A percentile compares a stretch with the other conserved stretches of the same genome.
Evolutionary conservation across 805 yeast genomes (phyloP).

Genomic region (Suhomyces sp.): DNA sequence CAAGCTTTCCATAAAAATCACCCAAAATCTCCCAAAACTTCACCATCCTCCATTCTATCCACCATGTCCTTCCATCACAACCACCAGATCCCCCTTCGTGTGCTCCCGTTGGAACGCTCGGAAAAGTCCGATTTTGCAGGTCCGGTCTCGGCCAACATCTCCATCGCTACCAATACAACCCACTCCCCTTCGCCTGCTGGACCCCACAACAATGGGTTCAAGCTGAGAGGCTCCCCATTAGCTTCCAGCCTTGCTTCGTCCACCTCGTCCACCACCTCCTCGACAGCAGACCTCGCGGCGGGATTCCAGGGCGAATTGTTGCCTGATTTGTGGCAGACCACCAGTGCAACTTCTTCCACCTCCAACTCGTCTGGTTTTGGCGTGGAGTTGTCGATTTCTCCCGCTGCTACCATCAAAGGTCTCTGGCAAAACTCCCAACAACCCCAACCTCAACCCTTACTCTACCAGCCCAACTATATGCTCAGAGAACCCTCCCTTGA

Average conservation of each 20-base stretch:
- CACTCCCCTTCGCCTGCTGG: neutral
- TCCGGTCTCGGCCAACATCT: constrained; percentile 2
- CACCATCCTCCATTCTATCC: no score
- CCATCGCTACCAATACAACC: neutral
- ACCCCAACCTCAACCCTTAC: constrained; percentile 11
- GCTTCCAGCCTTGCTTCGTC: constrained; percentile 7
- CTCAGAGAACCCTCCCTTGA: constrained; percentile 1
- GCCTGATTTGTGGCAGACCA: constrained; percentile 36
- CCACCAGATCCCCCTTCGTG: constrained; percentile 9
- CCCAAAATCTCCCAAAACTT: no score
- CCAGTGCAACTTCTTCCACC: constrained; percentile 8
- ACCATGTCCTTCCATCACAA: constrained; percentile 4
- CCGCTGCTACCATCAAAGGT: constrained; percentile 12
- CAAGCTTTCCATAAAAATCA: no score
- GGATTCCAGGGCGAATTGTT: constrained; percentile 27
- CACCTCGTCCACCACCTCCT: constrained; percentile 11
- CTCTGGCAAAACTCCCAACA: constrained; percentile 3
- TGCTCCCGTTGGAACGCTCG: constrained; percentile 7
- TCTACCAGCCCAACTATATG: neutral
- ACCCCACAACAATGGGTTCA: neutral
- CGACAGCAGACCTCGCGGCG: constrained; percentile 8
- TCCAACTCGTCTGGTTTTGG: constrained; percentile 2
- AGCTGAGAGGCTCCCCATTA: constrained; percentile 7
- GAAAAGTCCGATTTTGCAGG: constrained; percentile 3
- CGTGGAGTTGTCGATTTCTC: constrained; percentile 1